phyloP scores from a whole-genome alignment of 208 protist genomes.

The Crithidia brevicula region DNA sequence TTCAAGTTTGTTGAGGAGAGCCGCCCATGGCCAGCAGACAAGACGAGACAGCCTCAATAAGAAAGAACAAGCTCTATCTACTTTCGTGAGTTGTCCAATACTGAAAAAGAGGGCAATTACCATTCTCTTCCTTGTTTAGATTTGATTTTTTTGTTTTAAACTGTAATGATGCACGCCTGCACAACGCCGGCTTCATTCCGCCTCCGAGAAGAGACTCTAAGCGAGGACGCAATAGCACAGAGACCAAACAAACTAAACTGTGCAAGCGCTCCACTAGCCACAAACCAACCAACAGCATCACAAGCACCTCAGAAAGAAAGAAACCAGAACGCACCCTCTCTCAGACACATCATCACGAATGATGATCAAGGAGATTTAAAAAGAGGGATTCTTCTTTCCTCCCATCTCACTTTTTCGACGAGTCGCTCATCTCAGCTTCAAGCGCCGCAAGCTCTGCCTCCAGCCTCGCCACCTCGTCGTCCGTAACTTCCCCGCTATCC shows the following conservation, averaged over 20 bases:
- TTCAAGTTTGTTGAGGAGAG: too few relatives aligned
- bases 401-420: conserved; percentile 6
- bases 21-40: too few relatives aligned
- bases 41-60: too few relatives aligned
- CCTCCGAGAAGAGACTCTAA: too few relatives aligned
- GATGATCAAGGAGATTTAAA: background rate
- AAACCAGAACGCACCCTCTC: too few relatives aligned
- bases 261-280: background rate
- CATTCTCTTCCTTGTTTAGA: background rate
- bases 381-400: too few relatives aligned
- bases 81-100: too few relatives aligned
- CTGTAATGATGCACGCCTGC: conserved; percentile 8
- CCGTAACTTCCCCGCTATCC: conserved; percentile 17
- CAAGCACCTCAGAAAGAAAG: background rate
- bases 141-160: conserved; percentile 1
- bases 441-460: conserved; percentile 86
- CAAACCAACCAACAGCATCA: background rate
- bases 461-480: conserved; percentile 82
- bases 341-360: too few relatives aligned
- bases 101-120: too few relatives aligned
- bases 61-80: too few relatives aligned
- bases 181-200: background rate
- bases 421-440: conserved; percentile 47
- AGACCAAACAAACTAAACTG: too few relatives aligned
- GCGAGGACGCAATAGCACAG: too few relatives aligned